These are phyloP conservation scores for Hirschfeldia incana DNA, from an alignment of 345 rosid genomes.

Conservation along the genomic window DNA sequence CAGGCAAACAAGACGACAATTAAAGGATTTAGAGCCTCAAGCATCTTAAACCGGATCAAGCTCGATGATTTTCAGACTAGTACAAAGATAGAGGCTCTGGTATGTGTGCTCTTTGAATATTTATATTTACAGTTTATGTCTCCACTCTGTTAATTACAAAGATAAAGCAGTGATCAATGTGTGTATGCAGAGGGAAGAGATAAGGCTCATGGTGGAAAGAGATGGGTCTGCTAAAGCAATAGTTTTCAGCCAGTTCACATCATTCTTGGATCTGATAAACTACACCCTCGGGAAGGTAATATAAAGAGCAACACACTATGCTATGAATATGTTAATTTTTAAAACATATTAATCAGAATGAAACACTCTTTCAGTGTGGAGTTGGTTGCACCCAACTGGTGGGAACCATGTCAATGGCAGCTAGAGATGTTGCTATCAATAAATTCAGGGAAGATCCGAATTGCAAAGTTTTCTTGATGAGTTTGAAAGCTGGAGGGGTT, in stretches of 20 bases:
- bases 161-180: conserved; percentile 4
- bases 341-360: background rate
- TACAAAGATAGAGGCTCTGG: conserved; percentile 99
- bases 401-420: conserved; percentile 80
- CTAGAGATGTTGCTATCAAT: conserved; percentile 85
- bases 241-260: conserved; percentile 97
- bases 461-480: conserved; percentile 86
- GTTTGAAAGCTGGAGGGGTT: conserved; percentile 95
- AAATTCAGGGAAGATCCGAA: conserved; percentile 82
- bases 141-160: background rate
- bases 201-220: conserved; percentile 87
- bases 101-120: conserved; percentile 33
- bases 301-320: background rate
- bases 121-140: background rate
- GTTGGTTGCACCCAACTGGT: conserved; percentile 80
- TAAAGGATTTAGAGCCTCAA: conserved; percentile 79
- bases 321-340: background rate
- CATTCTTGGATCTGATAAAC: conserved; percentile 87
- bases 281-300: conserved; percentile 80
- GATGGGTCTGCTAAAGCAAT: conserved; percentile 98
- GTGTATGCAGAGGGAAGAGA: conserved; percentile 85
- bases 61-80: conserved; percentile 88
- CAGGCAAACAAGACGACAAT: conserved; percentile 55
- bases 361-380: conserved; percentile 55
- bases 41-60: conserved; percentile 82